A percentile compares a stretch with the other conserved stretches of the same genome.
phyloP scores from a whole-genome alignment of 345 rosid genomes.

The Lepidium africanum region DNA sequence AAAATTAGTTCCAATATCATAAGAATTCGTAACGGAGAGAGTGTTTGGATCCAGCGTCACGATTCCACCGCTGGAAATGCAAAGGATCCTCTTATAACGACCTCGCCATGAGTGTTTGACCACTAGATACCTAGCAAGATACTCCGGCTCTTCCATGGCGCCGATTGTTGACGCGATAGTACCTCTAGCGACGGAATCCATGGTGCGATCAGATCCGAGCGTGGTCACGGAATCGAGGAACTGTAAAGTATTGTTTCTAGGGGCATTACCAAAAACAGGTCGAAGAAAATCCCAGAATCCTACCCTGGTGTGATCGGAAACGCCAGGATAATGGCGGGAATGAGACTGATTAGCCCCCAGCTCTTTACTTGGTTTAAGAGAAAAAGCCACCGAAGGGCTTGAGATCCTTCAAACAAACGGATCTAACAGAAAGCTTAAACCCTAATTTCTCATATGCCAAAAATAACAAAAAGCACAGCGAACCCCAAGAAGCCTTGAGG shows the following conservation, averaged over 20 bases:
- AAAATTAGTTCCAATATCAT: conserved; percentile 57
- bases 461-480: neutral
- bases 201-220: conserved; percentile 32
- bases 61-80: conserved; percentile 57
- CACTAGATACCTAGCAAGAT: conserved; percentile 76
- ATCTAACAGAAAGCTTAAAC: conserved; percentile 19
- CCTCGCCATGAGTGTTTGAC: conserved; percentile 99
- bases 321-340: conserved; percentile 59
- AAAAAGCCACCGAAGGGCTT: conserved; percentile 25
- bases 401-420: neutral
- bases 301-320: conserved; percentile 43
- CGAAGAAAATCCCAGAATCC: conserved; percentile 65
- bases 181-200: conserved; percentile 39
- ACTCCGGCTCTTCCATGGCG: conserved; percentile 79
- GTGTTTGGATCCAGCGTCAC: conserved; percentile 82
- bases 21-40: conserved; percentile 68
- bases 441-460: conserved; percentile 15
- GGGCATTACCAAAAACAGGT: conserved; percentile 42
- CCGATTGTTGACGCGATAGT: conserved; percentile 22
- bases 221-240: conserved; percentile 40
- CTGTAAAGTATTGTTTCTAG: conserved; percentile 46
- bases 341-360: conserved; percentile 98
- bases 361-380: conserved; percentile 32
- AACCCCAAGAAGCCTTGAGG: neutral
- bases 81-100: conserved; percentile 85